Conservation (phyloP, 371 early-diverging fungal genomes). For the Mucor racemosus region DNA sequence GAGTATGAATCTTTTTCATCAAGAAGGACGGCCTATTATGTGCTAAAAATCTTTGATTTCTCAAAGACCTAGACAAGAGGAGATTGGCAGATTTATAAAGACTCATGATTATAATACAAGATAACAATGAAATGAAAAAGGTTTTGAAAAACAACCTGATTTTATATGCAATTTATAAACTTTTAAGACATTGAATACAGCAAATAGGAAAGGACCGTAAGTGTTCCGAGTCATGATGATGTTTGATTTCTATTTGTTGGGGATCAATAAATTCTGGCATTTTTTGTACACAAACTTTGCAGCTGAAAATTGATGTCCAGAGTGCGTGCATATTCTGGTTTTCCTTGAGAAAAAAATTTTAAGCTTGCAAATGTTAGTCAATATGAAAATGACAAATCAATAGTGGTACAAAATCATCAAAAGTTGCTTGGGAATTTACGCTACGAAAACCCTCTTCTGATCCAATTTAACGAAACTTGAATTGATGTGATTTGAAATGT, state of each 20-base stretch:
- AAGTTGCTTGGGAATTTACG: not conserved
- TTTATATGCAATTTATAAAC: conserved; percentile 5
- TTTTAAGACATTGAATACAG: conserved; percentile 7
- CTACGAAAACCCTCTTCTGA: conserved; percentile 9
- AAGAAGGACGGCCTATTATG: not conserved
- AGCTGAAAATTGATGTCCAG: not conserved
- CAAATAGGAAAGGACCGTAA: conserved; percentile 17
- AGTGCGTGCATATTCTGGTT: not conserved
- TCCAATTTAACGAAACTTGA: conserved; percentile 19
- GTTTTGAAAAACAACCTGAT: not conserved
- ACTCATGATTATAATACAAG: not conserved
- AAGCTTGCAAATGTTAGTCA: not conserved
- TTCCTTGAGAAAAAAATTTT: not conserved
- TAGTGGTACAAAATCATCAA: not conserved
- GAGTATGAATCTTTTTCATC: conserved; percentile 7
- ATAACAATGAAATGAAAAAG: not conserved
- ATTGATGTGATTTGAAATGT: conserved; percentile 5
- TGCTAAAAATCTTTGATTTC: not conserved
- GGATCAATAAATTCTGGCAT: not conserved
- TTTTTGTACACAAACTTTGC: no score
- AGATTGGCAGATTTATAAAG: not conserved
- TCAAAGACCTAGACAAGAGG: not conserved
- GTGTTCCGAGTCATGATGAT: conserved; percentile 19
- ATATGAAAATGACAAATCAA: conserved; percentile 18
- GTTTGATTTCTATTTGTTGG: conserved; percentile 3